These are phyloP conservation scores for Penicillium longicatenatum DNA, from an alignment of 495 filamentous ascomycete species.

Conservation along the genomic window DNA sequence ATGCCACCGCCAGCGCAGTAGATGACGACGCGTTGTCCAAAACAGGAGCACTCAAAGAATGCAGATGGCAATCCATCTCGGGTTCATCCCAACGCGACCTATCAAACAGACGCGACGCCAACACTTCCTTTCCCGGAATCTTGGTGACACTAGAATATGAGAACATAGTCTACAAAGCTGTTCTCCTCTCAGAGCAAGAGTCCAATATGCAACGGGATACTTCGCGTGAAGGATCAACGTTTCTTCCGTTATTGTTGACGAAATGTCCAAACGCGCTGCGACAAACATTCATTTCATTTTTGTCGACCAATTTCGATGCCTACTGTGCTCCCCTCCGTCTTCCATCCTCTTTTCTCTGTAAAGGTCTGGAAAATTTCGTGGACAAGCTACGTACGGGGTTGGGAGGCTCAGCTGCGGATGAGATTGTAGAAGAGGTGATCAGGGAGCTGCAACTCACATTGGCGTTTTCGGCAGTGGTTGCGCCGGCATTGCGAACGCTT, in stretches of 20 bases:
- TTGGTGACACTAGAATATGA: conserved; percentile 53
- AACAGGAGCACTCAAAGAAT: conserved; percentile 48
- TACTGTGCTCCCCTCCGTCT: conserved; percentile 46
- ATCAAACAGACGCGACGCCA: conserved; percentile 3
- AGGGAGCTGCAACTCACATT: conserved; percentile 46
- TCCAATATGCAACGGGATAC: conserved; percentile 4
- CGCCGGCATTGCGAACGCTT: conserved; percentile 48
- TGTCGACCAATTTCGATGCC: conserved; percentile 54
- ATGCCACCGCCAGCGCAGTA: conserved; percentile 30
- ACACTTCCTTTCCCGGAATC: conserved; percentile 36
- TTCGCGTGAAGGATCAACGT: conserved; percentile 36
- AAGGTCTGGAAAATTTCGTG: conserved; percentile 34
- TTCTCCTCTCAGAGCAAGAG: conserved; percentile 34
- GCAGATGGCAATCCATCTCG: conserved; percentile 48
- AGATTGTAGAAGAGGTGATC: conserved; percentile 33
- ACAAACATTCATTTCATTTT: conserved; percentile 51
- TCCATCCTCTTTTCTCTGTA: conserved; percentile 41
- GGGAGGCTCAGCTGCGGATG: background rate
- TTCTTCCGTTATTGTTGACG: conserved; percentile 54
- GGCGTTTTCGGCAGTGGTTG: conserved; percentile 38
- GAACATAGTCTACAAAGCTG: conserved; percentile 49
- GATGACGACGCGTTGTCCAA: conserved; percentile 44
- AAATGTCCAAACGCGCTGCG: conserved; percentile 53
- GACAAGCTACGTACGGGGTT: conserved; percentile 13
- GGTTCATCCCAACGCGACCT: conserved; percentile 6